Base-by-base conservation (phyloP, 1,284 basidiomycete species). In the Meira miltonrushii region DNA sequence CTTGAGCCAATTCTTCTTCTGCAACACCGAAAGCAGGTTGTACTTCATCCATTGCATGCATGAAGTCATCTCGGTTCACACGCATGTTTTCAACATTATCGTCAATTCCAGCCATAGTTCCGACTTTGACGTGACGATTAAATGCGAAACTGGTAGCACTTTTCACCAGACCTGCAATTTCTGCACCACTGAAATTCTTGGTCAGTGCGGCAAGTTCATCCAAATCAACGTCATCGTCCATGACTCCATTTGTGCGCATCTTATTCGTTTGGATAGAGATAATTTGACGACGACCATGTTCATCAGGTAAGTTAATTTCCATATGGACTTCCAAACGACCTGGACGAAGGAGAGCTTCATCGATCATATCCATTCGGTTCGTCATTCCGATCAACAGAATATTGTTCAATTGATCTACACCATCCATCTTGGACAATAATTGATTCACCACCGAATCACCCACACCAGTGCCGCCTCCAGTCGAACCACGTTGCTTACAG, bases 351-450 rank as follows among this genome's bases (percentile, higher is more conserved):
- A 98, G 84, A 6, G 94, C 95, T 78, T 98, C 95, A 75, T 99
- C 95, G 72, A 99, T 97, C 93, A 98, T 94, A 83, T 99, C 95
- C 55, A 88, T 82, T 64, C 95, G 88, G 80, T 99, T 98, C 55
- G 95, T 99, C 95, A 98, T 98, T 75, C 95, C 95, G 70, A 99
- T 99, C 70, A 99, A 89, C 67, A 99, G 88, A 62, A 99, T 95
- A 79, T 99, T 99, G 83, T 99, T 98, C 54, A 99, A 84, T 81
- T 93, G 90, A 78, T 99, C 95, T 6, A 99, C 95, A 83, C 95
- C 95, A 72, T 99, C 95, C 90, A 99, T 94, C 90, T 99, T 99
- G 39, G 94, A 94, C 21, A 99, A 83, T 55, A 99, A 84, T 81
- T 98, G 95, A 81, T 99, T 99, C 78, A 99, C 95, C 15, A 98